Base-by-base conservation (phyloP, 2,329 filamentous ascomycete genomes). In the Capronia coronata region DNA sequence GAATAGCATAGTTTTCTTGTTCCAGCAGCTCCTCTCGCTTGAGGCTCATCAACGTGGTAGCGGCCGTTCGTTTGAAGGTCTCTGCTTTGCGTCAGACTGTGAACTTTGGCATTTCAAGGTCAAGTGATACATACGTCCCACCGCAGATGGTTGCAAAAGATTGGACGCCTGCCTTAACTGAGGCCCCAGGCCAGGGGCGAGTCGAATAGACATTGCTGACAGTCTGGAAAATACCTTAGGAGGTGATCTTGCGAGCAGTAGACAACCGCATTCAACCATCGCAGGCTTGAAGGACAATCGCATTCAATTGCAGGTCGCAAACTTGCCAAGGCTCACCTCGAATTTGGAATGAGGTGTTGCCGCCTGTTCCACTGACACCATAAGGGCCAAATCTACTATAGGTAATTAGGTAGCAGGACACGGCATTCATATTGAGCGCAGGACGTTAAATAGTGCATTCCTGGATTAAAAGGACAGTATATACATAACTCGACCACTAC, bases 1-100 rank as follows among this genome's bases (percentile, higher is more conserved):
- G 66, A 37, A 74, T 57, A 3, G 61, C 59, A 46, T 62, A 61
- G 45, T 65, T 68, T 52, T 72, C 68, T 34, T 61, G 60, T 46
- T 64, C 64, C 8, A 61, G 52, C 52, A 63, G 65, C 51, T 69
- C 65, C 25, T 69, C 43, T 27, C 42, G 43, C 46, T 35, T 55
- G 29, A 19, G 27, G 16, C 18, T 47, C 37, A 25, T 23, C 25
- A 48, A 19, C 6, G 42, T 29, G 25, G 45, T 43, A 23, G 43
- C 25, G 8, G 48, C 52, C n/a, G 41, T 42, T 39, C 41, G 34
- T 32, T 37, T 43, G 21, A 45, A 34, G 18, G 45, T 46, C 44
- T 48, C 52, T 54, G 42, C 34, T 7, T 6, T 2, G 16, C 13
- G 34, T 37, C 19, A 37, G 34, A 37, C 8, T 9, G 1, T 1